phyloP scores from a whole-genome alignment of 345 rosid genomes.

The Hypericum perforatum region DNA sequence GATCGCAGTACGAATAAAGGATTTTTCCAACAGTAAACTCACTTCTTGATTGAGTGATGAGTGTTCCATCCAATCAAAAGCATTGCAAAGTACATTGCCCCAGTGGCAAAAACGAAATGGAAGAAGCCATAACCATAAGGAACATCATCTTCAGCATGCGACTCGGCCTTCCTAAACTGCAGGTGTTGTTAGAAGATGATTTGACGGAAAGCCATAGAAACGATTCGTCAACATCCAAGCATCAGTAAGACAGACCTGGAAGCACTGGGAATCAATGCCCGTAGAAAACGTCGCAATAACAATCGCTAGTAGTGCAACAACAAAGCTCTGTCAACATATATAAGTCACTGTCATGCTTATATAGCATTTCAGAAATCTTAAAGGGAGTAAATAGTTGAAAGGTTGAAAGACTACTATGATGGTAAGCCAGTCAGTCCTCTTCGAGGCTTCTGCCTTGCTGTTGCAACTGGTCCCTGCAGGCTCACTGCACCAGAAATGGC shows the following conservation, averaged over 20 bases:
- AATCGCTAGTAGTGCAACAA: constrained; percentile 77
- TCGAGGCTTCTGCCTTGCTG: constrained; percentile 71
- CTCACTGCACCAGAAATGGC: constrained; percentile 38
- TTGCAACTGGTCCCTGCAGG: constrained; percentile 88
- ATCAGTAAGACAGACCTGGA: constrained; percentile 49
- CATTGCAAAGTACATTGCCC: constrained; percentile 97
- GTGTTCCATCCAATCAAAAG: constrained; percentile 87
- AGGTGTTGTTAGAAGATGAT: constrained; percentile 12
- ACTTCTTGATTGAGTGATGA: constrained; percentile 77
- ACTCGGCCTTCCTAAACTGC: constrained; percentile 50
- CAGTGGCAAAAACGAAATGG: constrained; percentile 94
- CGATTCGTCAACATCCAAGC: neutral
- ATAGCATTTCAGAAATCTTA: neutral
- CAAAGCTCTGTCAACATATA: constrained; percentile 55
- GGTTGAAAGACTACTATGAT: constrained; percentile 54
- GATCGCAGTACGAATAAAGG: neutral
- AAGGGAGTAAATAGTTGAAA: neutral
- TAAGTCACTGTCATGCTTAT: neutral
- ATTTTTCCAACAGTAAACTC: constrained; percentile 5
- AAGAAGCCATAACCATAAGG: constrained; percentile 97
- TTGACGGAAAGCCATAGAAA: neutral
- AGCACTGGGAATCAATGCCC: constrained; percentile 88
- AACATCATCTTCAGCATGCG: constrained; percentile 43
- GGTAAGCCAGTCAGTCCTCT: constrained; percentile 86
- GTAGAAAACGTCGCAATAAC: constrained; percentile 94